Conservation (phyloP, 2,329 filamentous ascomycete genomes). For the Thelonectria discophora region DNA sequence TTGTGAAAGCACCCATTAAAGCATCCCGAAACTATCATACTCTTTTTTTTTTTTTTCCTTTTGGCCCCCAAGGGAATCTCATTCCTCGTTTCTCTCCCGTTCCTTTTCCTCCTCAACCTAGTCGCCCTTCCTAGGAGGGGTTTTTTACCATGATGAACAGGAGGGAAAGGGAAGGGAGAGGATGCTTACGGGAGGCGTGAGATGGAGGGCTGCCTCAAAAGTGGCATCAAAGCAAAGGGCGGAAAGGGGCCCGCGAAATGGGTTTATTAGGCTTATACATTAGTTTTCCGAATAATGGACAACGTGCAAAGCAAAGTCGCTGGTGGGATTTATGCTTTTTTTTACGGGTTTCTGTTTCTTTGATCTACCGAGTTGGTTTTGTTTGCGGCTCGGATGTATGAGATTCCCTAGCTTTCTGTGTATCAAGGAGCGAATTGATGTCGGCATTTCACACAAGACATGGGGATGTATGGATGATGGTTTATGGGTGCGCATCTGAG, state of each 20-base stretch:
- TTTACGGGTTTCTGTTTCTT: conserved; percentile 9
- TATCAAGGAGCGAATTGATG: too few relatives aligned
- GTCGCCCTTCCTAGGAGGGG: background rate
- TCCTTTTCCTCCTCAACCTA: background rate
- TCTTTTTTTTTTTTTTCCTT: conserved; percentile 12
- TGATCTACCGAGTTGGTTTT: background rate
- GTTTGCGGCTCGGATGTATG: background rate
- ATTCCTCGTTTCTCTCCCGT: background rate
- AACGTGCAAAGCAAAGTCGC: conserved; percentile 19
- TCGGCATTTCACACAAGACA: too few relatives aligned
- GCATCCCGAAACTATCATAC: conserved; percentile 14
- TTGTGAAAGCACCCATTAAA: conserved; percentile 19
- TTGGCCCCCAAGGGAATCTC: conserved; percentile 6
- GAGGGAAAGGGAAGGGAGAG: background rate
- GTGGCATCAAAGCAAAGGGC: conserved; percentile 14
- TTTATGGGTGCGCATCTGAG: too few relatives aligned
- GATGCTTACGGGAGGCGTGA: conserved; percentile 1
- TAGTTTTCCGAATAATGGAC: conserved; percentile 22
- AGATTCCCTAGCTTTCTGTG: background rate
- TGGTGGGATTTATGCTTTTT: background rate
- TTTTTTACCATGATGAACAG: too few relatives aligned
- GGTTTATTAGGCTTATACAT: conserved; percentile 18
- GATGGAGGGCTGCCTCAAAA: conserved; percentile 19
- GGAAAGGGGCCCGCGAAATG: conserved; percentile 10
- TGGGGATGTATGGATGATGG: too few relatives aligned